Base-by-base conservation (phyloP, 257 asterid species). In the Echites panduratus region DNA sequence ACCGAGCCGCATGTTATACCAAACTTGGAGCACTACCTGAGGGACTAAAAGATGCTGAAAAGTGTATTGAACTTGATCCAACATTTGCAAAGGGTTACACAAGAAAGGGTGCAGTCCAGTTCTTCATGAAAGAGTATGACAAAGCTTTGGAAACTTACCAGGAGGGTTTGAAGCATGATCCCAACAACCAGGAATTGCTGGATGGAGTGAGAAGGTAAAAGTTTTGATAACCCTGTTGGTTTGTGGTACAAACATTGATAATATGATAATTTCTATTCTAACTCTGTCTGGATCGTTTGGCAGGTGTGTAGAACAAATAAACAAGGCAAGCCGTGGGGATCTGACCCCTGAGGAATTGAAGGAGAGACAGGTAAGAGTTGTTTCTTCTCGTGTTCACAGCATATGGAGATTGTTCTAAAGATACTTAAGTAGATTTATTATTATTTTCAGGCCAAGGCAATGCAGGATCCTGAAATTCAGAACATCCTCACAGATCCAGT, bases 401-500 rank as follows among this genome's bases (percentile, higher is more conserved):
- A n/a, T n/a, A 56, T 9, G 7, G 5, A 4, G 16, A 41, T n/a
- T 9, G 12, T 38, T 27, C 4, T 11, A 7, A 40, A 11, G 2
- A 29, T 62, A 47, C 47, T 49, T 1, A 61, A 44, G n/a, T 49
- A 41, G 68, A 29, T 17, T 20, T 17, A 35, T 61, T 71, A 64
- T 26, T 27, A 44, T 65, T 59, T 76, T 45, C 72, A 94, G 98
- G 99, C 96, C 0, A 89, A 87, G 84, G 99, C 72, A 24, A 91
- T 94, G 99, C 97, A 91, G 75, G 99, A 91, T 40, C 99, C 97
- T 0, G 99, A 91, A 82, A 83, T 94, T 73, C 99, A 94, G 73
- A 94, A 88, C 76, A 94, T 94, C 77, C 87, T 94, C 40, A 85
- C 96, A 2, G 97, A 91, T 84, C 98, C 99, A 8, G 96, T 94